Conservation (phyloP, 1,139 yeast genomes). For the Protomyces inouyei region DNA sequence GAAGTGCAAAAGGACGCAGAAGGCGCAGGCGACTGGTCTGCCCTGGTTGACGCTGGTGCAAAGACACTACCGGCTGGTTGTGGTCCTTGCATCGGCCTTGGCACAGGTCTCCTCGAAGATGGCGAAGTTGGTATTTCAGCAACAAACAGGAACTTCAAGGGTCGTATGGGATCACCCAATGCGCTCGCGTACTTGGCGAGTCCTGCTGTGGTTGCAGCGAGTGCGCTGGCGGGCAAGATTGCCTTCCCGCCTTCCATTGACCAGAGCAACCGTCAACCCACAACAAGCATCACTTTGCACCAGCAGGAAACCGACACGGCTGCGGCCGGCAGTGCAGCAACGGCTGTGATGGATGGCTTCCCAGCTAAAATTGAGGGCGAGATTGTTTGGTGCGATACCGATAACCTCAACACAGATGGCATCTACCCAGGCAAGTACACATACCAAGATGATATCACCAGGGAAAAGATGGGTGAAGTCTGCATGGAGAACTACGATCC, state of each 20-base stretch:
- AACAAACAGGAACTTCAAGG: conserved; percentile 96
- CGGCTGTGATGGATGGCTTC: conserved; percentile 79
- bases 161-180: conserved; percentile 97
- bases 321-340: conserved; percentile 45
- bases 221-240: conserved; percentile 88
- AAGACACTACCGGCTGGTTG: conserved; percentile 96
- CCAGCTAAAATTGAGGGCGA: conserved; percentile 87
- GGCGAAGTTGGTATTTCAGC: conserved; percentile 99
- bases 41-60: conserved; percentile 85
- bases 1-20: conserved; percentile 91
- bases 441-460: conserved; percentile 91
- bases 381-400: conserved; percentile 90
- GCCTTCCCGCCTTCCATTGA: conserved; percentile 64
- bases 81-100: conserved; percentile 98
- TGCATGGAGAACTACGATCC: conserved; percentile 98
- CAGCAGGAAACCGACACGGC: conserved; percentile 38
- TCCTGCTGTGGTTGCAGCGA: conserved; percentile 97
- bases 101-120: conserved; percentile 84
- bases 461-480: conserved; percentile 94
- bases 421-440: conserved; percentile 98
- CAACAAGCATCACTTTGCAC: conserved; percentile 19
- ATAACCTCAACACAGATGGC: conserved; percentile 96
- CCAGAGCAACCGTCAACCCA: conserved; percentile 27
- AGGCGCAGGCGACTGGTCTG: conserved; percentile 85
- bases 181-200: conserved; percentile 94